Base-by-base conservation (phyloP, 78 protist genomes). In the Polysphondylium violaceum region DNA sequence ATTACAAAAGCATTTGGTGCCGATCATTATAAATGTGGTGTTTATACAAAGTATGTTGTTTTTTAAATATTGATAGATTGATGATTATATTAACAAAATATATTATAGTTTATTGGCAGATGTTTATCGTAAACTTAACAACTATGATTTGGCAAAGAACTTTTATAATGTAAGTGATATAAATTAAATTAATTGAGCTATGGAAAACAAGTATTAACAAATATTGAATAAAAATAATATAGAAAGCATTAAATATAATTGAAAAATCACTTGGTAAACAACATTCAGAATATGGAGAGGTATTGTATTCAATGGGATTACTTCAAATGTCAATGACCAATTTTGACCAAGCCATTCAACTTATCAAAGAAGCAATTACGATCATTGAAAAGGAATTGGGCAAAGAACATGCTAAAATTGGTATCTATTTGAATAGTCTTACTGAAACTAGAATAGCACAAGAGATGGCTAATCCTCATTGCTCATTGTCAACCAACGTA, bases 211-310 rank as follows among this genome's bases (percentile, higher is more conserved):
- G n/a, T 47, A 3, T 64, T 12, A 64, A 17, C 2, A 29, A 16
- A 3, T 36, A 36, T 36, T 64, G 3, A 4, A 14, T 35, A 7
- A 64, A 29, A 64, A 3, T 35, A 16, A 38, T 68, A 38, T 65
- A 71, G 61, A 76, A 72, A 63, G 78, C 91, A 25, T 31, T 41
- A 23, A 31, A 19, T 1, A 41, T 43, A 8, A 83, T 83, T 29
- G 78, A 69, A 43, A 83, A 67, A 41, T 40, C 91, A 40, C 51
- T 83, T 19, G 91, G 91, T 35, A 59, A 38, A 4, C 25, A 67
- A n/a, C 91, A 83, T 58, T 83, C 91, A 1, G 91, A 83, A 44
- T 83, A 83, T 31, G 91, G 81, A 17, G 91, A 83, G 68, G 78
- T 83, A 17, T 25, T 69, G 1, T 83, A 83, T 83, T 63, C 81